Conservation (phyloP, 2,329 filamentous ascomycete species). For the Fusarium siculi region DNA sequence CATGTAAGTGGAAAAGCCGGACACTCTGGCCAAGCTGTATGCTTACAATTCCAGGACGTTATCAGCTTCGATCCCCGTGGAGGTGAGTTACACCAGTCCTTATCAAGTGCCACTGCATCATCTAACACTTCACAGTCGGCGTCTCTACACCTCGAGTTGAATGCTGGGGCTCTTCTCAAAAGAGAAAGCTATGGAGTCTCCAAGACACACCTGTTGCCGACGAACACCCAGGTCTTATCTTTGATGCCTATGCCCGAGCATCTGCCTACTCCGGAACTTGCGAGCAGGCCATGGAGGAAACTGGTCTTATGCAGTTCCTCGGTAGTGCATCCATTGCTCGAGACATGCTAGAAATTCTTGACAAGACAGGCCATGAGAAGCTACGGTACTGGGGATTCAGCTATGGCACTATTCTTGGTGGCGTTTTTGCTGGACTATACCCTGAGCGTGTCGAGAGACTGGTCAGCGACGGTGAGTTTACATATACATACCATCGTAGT, state of each 20-base stretch:
- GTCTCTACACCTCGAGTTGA: slow-evolving; percentile 61
- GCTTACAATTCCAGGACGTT: slow-evolving; percentile 51
- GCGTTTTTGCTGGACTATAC: slow-evolving; percentile 62
- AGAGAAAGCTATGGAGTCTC: slow-evolving; percentile 55
- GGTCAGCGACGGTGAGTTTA: slow-evolving; percentile 59
- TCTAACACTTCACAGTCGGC: slow-evolving; percentile 49
- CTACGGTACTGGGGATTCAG: slow-evolving; percentile 66
- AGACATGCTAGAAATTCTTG: slow-evolving; percentile 60
- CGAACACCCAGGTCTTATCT: slow-evolving; percentile 57
- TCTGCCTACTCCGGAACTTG: slow-evolving; percentile 56
- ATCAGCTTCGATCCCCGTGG: slow-evolving; percentile 64
- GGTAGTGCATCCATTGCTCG: slow-evolving; percentile 58
- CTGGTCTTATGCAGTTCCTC: slow-evolving; percentile 53
- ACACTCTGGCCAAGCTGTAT: neutral
- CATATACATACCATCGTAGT: rapidly evolving
- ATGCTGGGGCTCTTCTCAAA: slow-evolving; percentile 59
- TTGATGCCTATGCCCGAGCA: slow-evolving; percentile 57
- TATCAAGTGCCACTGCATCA: neutral
- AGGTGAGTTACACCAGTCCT: slow-evolving; percentile 38
- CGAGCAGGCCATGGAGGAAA: slow-evolving; percentile 51
- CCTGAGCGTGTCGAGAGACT: slow-evolving; percentile 62
- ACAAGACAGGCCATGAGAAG: slow-evolving; percentile 54
- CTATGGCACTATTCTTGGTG: slow-evolving; percentile 64
- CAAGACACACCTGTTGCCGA: slow-evolving; percentile 58
- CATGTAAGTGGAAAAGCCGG: slow-evolving; percentile 49